Base-by-base conservation (phyloP, 176 grass and related monocot species). In the Oryza brachyantha region DNA sequence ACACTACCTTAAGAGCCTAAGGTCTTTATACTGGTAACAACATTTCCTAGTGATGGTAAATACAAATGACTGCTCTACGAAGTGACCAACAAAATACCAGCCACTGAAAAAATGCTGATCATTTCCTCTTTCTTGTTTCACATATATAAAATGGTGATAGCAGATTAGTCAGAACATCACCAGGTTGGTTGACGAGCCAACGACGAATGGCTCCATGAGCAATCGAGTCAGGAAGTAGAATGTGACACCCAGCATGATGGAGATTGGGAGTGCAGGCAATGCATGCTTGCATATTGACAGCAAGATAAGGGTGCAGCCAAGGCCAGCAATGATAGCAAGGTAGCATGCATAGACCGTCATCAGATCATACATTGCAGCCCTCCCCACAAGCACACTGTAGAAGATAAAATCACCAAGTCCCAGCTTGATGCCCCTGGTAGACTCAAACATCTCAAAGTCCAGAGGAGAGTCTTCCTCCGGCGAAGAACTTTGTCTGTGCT, bases 281-380 rank as follows among this genome's bases (percentile, higher is more conserved):
- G 90, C 96, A 31, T 94, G 92, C 38, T 69, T 82, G 76, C 88
- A 95, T 78, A 99, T 90, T 0, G 92, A 93, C 10, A 99, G 88
- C 67, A 99, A 81, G 66, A 99, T 91, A 52, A 99, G 90, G 79
- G 96, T 99, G 86, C 96, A 99, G n/a, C 90, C 96, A 39, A 99
- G 92, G 34, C 96, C 96, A 21, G 96, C 87, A 80, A 99, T 93
- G 75, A 95, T 99, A 38, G 92, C 96, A 60, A 99, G 92, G 81
- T 99, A 99, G 80, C 96, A 99, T n/a, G 96, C 96, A 75, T 95
- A 99, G 14, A 99, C 96, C 3, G 92, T 99, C 92, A 95, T 99
- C 72, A 99, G 75, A 86, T 95, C 96, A 69, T 99, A 99, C 96
- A 99, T 99, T 0, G 96, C 92, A 45, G 96, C 96, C 68, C 92